Base-by-base conservation (phyloP, 2,329 filamentous ascomycete species). In the Gaeumannomyces sp. region DNA sequence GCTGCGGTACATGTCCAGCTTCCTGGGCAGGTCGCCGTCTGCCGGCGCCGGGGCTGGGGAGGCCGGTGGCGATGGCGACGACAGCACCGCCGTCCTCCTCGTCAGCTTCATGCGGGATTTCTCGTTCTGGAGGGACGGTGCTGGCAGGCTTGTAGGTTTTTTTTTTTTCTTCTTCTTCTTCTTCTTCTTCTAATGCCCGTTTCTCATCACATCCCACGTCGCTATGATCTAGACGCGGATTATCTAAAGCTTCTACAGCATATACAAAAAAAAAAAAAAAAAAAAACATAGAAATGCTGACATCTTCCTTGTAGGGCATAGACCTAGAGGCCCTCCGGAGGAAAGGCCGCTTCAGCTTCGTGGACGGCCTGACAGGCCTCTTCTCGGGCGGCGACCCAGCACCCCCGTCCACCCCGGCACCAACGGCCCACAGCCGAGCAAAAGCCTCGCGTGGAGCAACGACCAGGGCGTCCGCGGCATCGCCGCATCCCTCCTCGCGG, bases 101-200 rank as follows among this genome's bases (percentile, higher is more conserved):
- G 87, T 95, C 65, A 96, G 91, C 78, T 97, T 95, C 76, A 78
- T 96, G 76, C 84, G 91, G 66, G 89, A 94, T 71, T 85, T 83
- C 68, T 79, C 84, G 1, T 96, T 96, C 73, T 97, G 93, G 92
- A 87, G 80, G 67, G 85, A 88, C 3, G 89, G 91, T 62, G 83
- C 83, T 2, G 83, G 85, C 64, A 88, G 88, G 75, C 76, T 92
- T 72, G 89, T 91, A 77, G 68, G 81, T 74, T 69, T 38, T 61
- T 60, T 31, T 58, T 60, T 59, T 29, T 25, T 56, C 22, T 27
- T 45, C 13, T 56, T 31, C 60, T 31, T 61, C 50, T 62, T 66
- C 29, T 56, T 59, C 59, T 62, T 65, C 35, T 65, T 64, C 25
- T 29, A 2, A 8, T 45, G 2, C 25, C n/a, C n/a, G 2, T n/a